A percentile compares a stretch with the other conserved stretches of the same genome.
Conservation (phyloP, 139 green algal species). For the Coelastrella sp. region DNA sequence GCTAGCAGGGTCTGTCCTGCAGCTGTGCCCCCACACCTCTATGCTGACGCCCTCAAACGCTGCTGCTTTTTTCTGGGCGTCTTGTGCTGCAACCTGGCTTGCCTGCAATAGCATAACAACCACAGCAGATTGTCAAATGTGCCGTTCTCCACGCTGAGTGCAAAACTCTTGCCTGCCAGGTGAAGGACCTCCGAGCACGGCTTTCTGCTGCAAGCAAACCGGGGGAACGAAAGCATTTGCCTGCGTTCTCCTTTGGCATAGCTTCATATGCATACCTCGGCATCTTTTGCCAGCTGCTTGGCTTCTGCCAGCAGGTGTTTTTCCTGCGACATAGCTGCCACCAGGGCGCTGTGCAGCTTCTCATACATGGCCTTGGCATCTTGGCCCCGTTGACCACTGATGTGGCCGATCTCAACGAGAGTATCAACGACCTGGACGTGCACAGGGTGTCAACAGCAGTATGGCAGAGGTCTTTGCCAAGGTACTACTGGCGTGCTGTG, state of each 20-base stretch:
- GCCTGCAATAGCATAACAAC: too few relatives aligned
- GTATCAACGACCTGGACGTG: conserved; percentile 57
- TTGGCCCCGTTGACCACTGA: conserved; percentile 50
- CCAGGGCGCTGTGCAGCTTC: conserved; percentile 55
- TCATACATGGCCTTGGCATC: conserved; percentile 56
- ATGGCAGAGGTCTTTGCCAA: too few relatives aligned
- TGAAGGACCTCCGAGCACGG: too few relatives aligned
- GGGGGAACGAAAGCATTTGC: too few relatives aligned
- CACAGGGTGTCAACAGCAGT: neutral
- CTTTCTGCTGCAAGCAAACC: too few relatives aligned
- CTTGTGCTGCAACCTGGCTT: neutral
- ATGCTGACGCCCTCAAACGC: conserved; percentile 45
- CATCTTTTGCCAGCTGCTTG: conserved; percentile 62
- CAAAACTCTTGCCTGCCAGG: too few relatives aligned
- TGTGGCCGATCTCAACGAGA: conserved; percentile 48
- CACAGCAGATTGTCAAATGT: too few relatives aligned
- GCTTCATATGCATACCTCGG: conserved; percentile 52
- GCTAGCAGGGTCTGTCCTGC: too few relatives aligned
- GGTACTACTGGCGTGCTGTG: neutral
- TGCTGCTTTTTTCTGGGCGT: conserved; percentile 8
- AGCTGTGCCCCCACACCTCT: too few relatives aligned
- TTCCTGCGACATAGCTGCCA: conserved; percentile 68
- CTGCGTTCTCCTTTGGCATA: too few relatives aligned
- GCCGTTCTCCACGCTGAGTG: too few relatives aligned
- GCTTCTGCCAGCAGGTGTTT: conserved; percentile 59